These are phyloP conservation scores for Neonectria neomacrospora DNA, from an alignment of 2,329 filamentous ascomycete species.

Conservation along the genomic window DNA sequence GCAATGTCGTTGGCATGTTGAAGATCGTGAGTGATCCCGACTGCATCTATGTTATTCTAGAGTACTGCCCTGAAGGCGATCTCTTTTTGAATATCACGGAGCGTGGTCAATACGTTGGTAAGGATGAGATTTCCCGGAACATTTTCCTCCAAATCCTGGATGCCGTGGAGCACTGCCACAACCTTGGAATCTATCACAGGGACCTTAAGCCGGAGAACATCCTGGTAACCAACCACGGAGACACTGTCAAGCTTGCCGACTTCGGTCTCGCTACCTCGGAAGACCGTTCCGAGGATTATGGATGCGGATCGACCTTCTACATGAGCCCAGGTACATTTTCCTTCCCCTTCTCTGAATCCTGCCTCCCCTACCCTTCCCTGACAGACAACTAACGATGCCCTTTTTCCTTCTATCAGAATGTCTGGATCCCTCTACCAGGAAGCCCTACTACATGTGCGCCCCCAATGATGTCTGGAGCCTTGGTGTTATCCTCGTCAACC, in stretches of 20 bases:
- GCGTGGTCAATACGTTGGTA: slow-evolving; percentile 89
- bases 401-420: slow-evolving; percentile 74
- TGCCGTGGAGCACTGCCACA: slow-evolving; percentile 95
- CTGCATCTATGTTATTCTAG: slow-evolving; percentile 95
- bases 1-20: slow-evolving; percentile 91
- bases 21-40: slow-evolving; percentile 93
- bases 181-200: slow-evolving; percentile 92
- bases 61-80: slow-evolving; percentile 97
- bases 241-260: slow-evolving; percentile 94
- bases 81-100: slow-evolving; percentile 98
- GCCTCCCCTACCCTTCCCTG: slow-evolving; percentile 17
- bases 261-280: slow-evolving; percentile 94
- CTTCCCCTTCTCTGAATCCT: slow-evolving; percentile 21
- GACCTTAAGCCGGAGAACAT: slow-evolving; percentile 99
- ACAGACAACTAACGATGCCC: slow-evolving; percentile 41
- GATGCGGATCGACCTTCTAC: slow-evolving; percentile 98
- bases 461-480: slow-evolving; percentile 98
- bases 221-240: slow-evolving; percentile 86
- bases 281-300: slow-evolving; percentile 88
- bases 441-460: slow-evolving; percentile 86
- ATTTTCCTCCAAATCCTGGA: slow-evolving; percentile 96
- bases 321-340: slow-evolving; percentile 91
- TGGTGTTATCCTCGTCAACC: slow-evolving; percentile 97
- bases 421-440: slow-evolving; percentile 78
- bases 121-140: slow-evolving; percentile 86